Evolutionary conservation across 2,329 filamentous ascomycete species (phyloP).

Genomic region (Fusarium hainanense): DNA sequence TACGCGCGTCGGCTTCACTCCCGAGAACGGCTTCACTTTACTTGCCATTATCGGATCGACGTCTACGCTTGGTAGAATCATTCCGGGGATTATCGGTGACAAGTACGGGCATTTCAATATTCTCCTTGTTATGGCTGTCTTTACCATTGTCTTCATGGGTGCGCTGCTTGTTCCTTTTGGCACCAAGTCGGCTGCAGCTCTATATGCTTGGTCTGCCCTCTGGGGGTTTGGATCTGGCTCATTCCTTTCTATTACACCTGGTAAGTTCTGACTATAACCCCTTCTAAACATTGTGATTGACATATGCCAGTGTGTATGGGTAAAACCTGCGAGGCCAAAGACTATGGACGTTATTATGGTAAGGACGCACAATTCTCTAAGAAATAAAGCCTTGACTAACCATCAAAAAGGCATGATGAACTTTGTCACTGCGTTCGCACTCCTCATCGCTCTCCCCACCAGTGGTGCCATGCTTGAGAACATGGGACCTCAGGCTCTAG

Average conservation of each 20-base stretch:
- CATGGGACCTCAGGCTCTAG: slow-evolving; percentile 56
- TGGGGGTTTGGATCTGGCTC: slow-evolving; percentile 63
- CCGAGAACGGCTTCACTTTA: slow-evolving; percentile 56
- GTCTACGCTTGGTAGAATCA: slow-evolving; percentile 56
- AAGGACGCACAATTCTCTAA: background rate
- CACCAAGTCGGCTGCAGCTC: slow-evolving; percentile 50
- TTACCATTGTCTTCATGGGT: slow-evolving; percentile 55
- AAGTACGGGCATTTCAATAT: slow-evolving; percentile 58
- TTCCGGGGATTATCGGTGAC: slow-evolving; percentile 58
- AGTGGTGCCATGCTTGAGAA: slow-evolving; percentile 59
- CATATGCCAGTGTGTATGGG: slow-evolving; percentile 55
- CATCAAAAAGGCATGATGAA: slow-evolving; percentile 56
- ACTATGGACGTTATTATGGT: slow-evolving; percentile 58
- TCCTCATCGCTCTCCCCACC: slow-evolving; percentile 58
- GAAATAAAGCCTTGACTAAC: slow-evolving; percentile 1
- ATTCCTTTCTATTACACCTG: slow-evolving; percentile 56
- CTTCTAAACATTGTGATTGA: background rate
- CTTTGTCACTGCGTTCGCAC: slow-evolving; percentile 57
- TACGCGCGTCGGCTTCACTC: slow-evolving; percentile 49
- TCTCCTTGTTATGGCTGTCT: slow-evolving; percentile 36
- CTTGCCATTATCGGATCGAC: slow-evolving; percentile 58
- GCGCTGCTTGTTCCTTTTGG: slow-evolving; percentile 59
- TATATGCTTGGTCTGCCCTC: slow-evolving; percentile 58
- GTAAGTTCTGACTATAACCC: slow-evolving; percentile 7
- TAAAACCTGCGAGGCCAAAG: slow-evolving; percentile 58